phyloP scores from a whole-genome alignment of 345 rosid species.

The Syzygium aqueum region DNA sequence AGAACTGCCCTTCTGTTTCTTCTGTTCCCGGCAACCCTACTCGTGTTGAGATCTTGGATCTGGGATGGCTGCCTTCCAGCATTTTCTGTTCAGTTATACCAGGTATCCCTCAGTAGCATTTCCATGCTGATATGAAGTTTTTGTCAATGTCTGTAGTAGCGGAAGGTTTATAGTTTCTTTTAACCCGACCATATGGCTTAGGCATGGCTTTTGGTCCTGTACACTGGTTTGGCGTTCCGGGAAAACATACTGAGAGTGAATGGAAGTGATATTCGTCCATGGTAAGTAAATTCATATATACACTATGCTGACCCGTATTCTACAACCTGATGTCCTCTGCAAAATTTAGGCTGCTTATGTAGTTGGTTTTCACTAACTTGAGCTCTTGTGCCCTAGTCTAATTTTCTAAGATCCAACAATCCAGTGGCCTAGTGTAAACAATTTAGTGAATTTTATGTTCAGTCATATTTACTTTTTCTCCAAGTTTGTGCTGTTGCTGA shows the following conservation, averaged over 20 bases:
- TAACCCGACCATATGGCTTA: slow-evolving; percentile 9
- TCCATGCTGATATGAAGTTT: not conserved
- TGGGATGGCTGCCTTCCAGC: slow-evolving; percentile 95
- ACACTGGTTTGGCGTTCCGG: slow-evolving; percentile 90
- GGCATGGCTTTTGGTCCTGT: slow-evolving; percentile 96
- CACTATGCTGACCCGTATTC: not conserved
- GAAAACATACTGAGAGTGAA: slow-evolving; percentile 91
- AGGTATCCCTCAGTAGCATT: slow-evolving; percentile 28
- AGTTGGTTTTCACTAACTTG: not conserved
- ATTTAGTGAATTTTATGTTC: not conserved
- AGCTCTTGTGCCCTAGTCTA: not conserved
- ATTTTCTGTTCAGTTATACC: slow-evolving; percentile 91
- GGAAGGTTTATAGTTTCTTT: not conserved
- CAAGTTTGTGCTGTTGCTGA: not conserved
- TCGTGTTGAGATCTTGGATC: slow-evolving; percentile 61
- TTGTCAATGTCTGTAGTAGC: not conserved
- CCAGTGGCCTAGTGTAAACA: not conserved
- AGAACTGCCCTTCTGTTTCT: slow-evolving; percentile 92
- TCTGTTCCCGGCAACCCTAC: slow-evolving; percentile 72
- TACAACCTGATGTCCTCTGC: not conserved
- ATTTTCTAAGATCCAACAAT: not conserved
- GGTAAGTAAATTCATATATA: slow-evolving; percentile 30
- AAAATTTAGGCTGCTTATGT: not conserved
- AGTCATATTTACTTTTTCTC: not conserved
- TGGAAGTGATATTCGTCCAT: slow-evolving; percentile 97